These are phyloP conservation scores for Tolypocladium ophioglossoides DNA, from an alignment of 2,329 filamentous ascomycete species.

Conservation along the genomic window DNA sequence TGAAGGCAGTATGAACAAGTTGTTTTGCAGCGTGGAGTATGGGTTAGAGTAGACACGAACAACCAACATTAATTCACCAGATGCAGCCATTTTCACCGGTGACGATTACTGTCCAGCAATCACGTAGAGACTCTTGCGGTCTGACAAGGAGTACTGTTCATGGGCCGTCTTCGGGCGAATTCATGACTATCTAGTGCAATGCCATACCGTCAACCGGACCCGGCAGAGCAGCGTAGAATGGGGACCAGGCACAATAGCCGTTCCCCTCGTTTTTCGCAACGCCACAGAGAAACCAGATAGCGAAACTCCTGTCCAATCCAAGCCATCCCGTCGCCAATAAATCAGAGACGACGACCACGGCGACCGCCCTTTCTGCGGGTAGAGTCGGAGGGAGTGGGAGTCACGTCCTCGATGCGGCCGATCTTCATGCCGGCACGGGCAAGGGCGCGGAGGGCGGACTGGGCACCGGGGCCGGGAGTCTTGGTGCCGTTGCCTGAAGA, in stretches of 20 bases:
- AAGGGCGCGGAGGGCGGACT: conserved; percentile 96
- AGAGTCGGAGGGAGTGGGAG: conserved; percentile 96
- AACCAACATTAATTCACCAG: background rate
- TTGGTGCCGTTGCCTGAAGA: conserved; percentile 88
- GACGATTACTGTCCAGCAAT: background rate
- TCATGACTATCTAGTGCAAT: conserved; percentile 29
- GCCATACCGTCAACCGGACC: conserved; percentile 10
- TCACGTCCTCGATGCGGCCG: conserved; percentile 98
- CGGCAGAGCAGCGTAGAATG: conserved; percentile 41
- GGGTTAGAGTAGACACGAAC: background rate
- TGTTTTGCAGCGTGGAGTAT: background rate
- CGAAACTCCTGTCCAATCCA: conserved; percentile 26
- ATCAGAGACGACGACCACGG: conserved; percentile 99
- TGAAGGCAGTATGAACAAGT: background rate
- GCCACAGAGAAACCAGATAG: conserved; percentile 47
- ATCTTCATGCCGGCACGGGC: conserved; percentile 99
- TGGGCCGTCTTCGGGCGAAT: conserved; percentile 32
- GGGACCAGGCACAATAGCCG: conserved; percentile 57
- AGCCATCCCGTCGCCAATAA: conserved; percentile 11
- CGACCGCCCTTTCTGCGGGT: conserved; percentile 99
- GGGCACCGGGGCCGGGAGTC: conserved; percentile 97
- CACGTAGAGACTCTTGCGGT: conserved; percentile 3
- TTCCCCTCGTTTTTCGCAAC: conserved; percentile 65
- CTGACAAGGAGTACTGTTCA: conserved; percentile 26
- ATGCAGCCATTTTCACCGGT: background rate